A percentile compares a stretch with the other conserved stretches of the same genome.
phyloP scores from a whole-genome alignment of 2,329 filamentous ascomycete species.

The Cladosporium colombiae region DNA sequence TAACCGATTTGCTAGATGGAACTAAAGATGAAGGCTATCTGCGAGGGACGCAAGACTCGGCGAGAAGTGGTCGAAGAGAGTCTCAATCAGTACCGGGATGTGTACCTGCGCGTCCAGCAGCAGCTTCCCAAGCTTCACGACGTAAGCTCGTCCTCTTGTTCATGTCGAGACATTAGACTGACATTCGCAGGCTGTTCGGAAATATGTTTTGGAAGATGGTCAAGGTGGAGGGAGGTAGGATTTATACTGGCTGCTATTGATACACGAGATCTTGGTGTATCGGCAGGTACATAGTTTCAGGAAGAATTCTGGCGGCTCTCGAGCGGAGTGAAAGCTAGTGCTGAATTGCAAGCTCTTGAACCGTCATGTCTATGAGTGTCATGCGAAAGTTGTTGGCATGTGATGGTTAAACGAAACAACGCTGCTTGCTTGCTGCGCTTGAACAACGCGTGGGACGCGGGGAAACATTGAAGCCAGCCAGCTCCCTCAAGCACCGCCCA shows the following conservation, averaged over 20 bases:
- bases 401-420: neutral
- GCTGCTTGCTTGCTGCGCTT: neutral
- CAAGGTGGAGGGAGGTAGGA: neutral
- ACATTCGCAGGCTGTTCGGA: conserved; percentile 24
- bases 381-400: neutral
- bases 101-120: conserved; percentile 79
- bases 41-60: conserved; percentile 77
- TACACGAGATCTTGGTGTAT: neutral
- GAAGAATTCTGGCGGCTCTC: neutral
- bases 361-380: neutral
- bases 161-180: neutral
- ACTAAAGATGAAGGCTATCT: conserved; percentile 93
- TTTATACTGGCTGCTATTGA: neutral
- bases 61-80: conserved; percentile 78
- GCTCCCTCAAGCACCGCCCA: neutral
- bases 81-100: conserved; percentile 79
- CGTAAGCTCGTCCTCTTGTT: conserved; percentile 39
- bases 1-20: too few relatives aligned
- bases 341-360: neutral
- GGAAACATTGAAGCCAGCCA: conserved; percentile 6
- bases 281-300: neutral
- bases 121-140: conserved; percentile 65
- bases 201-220: conserved; percentile 25
- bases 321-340: neutral
- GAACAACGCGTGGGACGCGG: conserved; percentile 3